Conservation (phyloP, 2,329 filamentous ascomycete genomes). For the Fusarium tuaranense region DNA sequence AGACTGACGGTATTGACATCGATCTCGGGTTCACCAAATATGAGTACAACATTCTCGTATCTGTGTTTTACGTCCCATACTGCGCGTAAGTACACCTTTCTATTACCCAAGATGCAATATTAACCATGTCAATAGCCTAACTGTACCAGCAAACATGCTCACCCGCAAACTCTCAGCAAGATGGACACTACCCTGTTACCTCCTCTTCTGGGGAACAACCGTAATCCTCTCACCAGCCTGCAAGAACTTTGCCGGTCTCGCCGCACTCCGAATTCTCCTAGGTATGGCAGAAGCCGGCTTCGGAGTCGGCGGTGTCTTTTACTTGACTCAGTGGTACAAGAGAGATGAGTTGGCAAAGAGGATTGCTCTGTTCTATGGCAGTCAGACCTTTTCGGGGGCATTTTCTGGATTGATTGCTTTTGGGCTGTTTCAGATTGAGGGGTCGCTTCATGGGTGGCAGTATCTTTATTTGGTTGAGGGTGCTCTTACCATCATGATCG, state of each 20-base stretch:
- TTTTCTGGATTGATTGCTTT: not conserved
- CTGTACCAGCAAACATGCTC: conserved; percentile 3
- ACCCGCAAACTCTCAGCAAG: conserved; percentile 1
- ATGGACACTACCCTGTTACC: not conserved
- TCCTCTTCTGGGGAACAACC: conserved; percentile 4
- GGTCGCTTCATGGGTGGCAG: not conserved
- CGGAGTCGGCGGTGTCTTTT: not conserved
- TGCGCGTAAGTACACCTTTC: not conserved
- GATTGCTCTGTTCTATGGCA: not conserved
- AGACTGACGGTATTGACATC: not conserved
- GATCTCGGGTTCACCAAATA: not conserved
- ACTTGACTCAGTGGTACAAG: not conserved
- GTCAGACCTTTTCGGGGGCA: not conserved
- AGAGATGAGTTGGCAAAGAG: not conserved
- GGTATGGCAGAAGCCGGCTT: not conserved
- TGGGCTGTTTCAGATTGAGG: not conserved
- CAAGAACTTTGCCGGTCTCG: not conserved
- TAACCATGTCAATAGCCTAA: not conserved
- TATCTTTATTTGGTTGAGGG: not conserved
- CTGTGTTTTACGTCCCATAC: not conserved
- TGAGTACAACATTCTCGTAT: not conserved
- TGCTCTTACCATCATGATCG: not conserved
- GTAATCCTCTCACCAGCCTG: not conserved
- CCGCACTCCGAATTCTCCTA: not conserved
- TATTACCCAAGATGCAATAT: not conserved